A percentile compares a stretch with the other conserved stretches of the same genome.
Evolutionary conservation across 345 rosid genomes (phyloP).

Genomic region (Eucalyptus leucophloia): DNA sequence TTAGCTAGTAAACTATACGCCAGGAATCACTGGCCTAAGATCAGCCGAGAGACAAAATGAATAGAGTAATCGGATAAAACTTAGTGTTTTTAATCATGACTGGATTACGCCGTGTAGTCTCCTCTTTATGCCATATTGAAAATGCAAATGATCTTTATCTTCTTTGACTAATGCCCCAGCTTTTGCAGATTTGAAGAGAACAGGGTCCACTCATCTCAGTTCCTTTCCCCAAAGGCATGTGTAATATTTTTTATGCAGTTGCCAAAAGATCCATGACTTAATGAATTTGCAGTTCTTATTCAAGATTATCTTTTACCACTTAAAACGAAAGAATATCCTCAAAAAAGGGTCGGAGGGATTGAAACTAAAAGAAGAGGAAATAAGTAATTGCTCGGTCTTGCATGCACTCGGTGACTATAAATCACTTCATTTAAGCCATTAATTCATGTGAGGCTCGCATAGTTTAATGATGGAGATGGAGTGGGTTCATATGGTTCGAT

Average conservation of each 20-base stretch:
- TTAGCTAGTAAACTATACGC: not conserved
- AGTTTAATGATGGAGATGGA: not conserved
- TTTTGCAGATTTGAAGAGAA: not conserved
- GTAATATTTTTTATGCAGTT: not conserved
- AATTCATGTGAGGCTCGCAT: not conserved
- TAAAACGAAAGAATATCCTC: not conserved
- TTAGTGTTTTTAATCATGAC: not conserved
- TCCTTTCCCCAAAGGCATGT: not conserved
- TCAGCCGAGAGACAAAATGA: not conserved
- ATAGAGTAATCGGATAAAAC: not conserved
- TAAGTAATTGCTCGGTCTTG: not conserved
- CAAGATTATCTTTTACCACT: conserved; percentile 21
- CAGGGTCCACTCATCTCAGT: not conserved
- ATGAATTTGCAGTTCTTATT: not conserved
- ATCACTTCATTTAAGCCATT: not conserved
- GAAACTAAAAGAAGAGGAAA: not conserved
- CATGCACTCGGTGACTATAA: not conserved
- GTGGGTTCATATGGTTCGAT: not conserved
- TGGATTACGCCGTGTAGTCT: not conserved
- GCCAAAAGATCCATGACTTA: not conserved
- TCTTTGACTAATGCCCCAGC: not conserved
- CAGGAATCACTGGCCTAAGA: not conserved
- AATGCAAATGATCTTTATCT: not conserved
- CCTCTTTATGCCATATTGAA: not conserved
- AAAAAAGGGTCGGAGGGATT: not conserved